phyloP scores from a whole-genome alignment of 2,329 filamentous ascomycete genomes.

The Pyrenophora tritici-repentis region DNA sequence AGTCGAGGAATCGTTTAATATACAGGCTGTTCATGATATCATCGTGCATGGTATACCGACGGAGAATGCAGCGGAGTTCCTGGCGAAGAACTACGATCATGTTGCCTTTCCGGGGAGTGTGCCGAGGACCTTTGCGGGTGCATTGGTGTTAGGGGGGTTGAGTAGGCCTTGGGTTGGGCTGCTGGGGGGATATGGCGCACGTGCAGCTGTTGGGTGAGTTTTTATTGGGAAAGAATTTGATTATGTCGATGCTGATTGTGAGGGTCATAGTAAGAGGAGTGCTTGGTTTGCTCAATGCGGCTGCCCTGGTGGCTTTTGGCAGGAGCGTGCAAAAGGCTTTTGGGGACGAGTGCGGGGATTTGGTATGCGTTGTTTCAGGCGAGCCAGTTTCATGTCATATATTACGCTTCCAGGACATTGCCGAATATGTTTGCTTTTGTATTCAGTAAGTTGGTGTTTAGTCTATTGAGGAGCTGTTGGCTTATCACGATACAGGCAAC shows the following conservation, averaged over 20 bases:
- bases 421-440: slow-evolving; percentile 97
- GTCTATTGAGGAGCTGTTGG: neutral
- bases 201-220: slow-evolving; percentile 60
- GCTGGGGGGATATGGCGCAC: slow-evolving; percentile 61
- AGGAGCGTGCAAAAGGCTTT: slow-evolving; percentile 67
- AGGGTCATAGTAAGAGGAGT: slow-evolving; percentile 67
- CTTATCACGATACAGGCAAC: slow-evolving; percentile 58
- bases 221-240: neutral
- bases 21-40: slow-evolving; percentile 92
- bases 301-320: slow-evolving; percentile 69
- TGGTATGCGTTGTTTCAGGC: slow-evolving; percentile 83
- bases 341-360: slow-evolving; percentile 69
- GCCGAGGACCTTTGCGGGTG: slow-evolving; percentile 85
- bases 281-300: slow-evolving; percentile 76
- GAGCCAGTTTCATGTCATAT: slow-evolving; percentile 89
- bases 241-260: slow-evolving; percentile 5
- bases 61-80: slow-evolving; percentile 56
- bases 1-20: slow-evolving; percentile 97
- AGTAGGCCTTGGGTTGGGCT: slow-evolving; percentile 68
- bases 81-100: slow-evolving; percentile 79
- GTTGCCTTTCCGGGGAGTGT: slow-evolving; percentile 88
- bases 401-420: slow-evolving; percentile 87
- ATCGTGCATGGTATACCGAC: slow-evolving; percentile 77
- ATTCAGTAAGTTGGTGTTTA: slow-evolving; percentile 64
- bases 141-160: slow-evolving; percentile 74